These are phyloP conservation scores for Tylopilus felleus DNA, from an alignment of 768 basidiomycete species.

Conservation along the genomic window DNA sequence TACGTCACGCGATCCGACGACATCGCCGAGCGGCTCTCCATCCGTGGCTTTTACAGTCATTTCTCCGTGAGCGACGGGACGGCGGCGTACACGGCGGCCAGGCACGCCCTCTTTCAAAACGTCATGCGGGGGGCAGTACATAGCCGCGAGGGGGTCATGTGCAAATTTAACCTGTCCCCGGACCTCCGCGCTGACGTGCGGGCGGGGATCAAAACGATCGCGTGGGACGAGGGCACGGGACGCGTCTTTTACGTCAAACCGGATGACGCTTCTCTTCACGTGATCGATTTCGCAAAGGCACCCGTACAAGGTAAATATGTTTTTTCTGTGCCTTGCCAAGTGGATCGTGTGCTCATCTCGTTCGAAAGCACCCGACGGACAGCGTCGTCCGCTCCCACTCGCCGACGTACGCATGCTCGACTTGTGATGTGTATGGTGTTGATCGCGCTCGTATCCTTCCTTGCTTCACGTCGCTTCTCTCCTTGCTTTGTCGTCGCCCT, in stretches of 20 bases:
- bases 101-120: constrained; percentile 20
- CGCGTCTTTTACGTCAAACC: constrained; percentile 51
- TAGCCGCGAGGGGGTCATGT: constrained; percentile 22
- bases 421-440: constrained; percentile 12
- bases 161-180: constrained; percentile 20
- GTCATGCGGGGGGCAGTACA: constrained; percentile 19
- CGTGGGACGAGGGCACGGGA: constrained; percentile 67
- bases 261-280: constrained; percentile 37
- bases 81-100: constrained; percentile 20
- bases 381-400: constrained; percentile 30
- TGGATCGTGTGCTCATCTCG: background rate
- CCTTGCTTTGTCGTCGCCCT: background rate
- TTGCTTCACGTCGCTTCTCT: background rate
- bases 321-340: background rate
- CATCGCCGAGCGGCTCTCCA: constrained; percentile 24
- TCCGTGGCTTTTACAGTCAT: constrained; percentile 33
- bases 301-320: constrained; percentile 31
- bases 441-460: background rate
- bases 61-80: constrained; percentile 36
- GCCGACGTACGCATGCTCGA: constrained; percentile 33
- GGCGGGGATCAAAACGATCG: constrained; percentile 44
- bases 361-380: constrained; percentile 28
- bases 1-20: constrained; percentile 27
- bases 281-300: constrained; percentile 47
- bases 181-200: constrained; percentile 19